Conservation (phyloP, 2,329 filamentous ascomycete genomes). For the Aspergillus fumigatiaffinis region DNA sequence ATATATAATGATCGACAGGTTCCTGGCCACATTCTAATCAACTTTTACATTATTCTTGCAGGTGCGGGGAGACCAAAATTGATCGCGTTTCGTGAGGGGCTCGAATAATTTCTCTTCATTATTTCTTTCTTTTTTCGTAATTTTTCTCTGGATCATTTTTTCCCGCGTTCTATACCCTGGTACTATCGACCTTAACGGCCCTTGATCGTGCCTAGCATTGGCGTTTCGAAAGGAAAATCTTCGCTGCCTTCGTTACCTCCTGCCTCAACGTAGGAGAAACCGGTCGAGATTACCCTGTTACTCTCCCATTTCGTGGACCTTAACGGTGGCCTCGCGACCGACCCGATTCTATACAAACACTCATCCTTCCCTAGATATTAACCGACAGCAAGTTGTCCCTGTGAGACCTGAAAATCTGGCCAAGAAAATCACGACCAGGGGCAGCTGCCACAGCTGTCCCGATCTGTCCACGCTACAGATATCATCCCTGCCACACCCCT, state of each 20-base stretch:
- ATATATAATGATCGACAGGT: constrained; percentile 1
- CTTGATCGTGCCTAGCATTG: not conserved
- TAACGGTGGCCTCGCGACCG: constrained; percentile 9
- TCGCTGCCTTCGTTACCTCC: not conserved
- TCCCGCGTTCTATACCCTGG: not conserved
- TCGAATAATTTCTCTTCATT: not conserved
- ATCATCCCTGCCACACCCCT: constrained; percentile 21
- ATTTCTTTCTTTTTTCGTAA: not conserved
- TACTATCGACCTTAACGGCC: not conserved
- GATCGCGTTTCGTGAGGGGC: constrained; percentile 3
- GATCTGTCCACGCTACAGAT: constrained; percentile 38
- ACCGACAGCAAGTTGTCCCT: constrained; percentile 14
- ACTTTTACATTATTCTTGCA: not conserved
- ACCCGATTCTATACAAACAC: not conserved
- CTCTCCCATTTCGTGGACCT: not conserved
- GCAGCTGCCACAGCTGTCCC: constrained; percentile 43
- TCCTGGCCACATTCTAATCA: not conserved
- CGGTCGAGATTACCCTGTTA: not conserved
- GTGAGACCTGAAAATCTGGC: constrained; percentile 37
- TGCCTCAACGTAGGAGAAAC: not conserved
- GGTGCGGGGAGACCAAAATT: constrained; percentile 5
- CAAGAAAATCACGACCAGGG: constrained; percentile 35
- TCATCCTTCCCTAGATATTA: not conserved
- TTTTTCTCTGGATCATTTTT: not conserved
- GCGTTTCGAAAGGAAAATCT: not conserved